Evolutionary conservation across 2,329 filamentous ascomycete genomes (phyloP), one percentile per base, ranked within the genome.

Genomic region (Calcarisporium arbuscula): DNA sequence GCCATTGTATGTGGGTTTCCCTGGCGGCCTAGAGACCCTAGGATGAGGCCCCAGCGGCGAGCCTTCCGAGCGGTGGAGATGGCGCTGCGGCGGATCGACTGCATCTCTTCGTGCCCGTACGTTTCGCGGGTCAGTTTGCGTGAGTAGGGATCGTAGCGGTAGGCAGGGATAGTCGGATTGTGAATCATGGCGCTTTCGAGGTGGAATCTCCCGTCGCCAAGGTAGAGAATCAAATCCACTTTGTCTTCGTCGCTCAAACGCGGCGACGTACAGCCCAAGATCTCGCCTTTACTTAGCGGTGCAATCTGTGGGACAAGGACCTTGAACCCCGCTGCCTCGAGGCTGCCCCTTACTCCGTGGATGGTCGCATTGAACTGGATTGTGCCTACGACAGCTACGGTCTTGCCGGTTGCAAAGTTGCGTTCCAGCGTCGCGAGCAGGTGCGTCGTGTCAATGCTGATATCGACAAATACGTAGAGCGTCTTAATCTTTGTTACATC

Each of bases 161-260:
- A 98, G 3, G 94, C 90, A 1, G 90, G 85, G 22, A 95, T 77
- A 5, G 69, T 64, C 0, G 94, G 92, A 61, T 98, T 98, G 56
- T 96, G 92, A 46, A 98, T 98, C 90, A 98, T 98, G 52, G 94
- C 90, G 52, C 86, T 94, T 62, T 98, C 92, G 28, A 98, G 82
- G 57, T 98, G 92, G 67, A 95, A 95, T 39, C 89, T 77, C 10
- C 89, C 89, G 53, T 95, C 89, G 30, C 89, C 89, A 11, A 95
- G 77, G 56, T 95, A 95, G 2, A 95, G 67, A 29, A 95, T 82
- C 43, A 87, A 62, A 53, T 94, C 85, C 16, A 89, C 76, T 27
- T 61, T 64, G 30, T 74, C 72, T 9, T 67, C 68, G 9, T 72
- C 58, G 11, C 67, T 56, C 4, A 90, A 68, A 16, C 74, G 73